Evolutionary conservation across 768 basidiomycete species (phyloP), one percentile per base, ranked within the genome.

Genomic region (Leccinum obscurum): DNA sequence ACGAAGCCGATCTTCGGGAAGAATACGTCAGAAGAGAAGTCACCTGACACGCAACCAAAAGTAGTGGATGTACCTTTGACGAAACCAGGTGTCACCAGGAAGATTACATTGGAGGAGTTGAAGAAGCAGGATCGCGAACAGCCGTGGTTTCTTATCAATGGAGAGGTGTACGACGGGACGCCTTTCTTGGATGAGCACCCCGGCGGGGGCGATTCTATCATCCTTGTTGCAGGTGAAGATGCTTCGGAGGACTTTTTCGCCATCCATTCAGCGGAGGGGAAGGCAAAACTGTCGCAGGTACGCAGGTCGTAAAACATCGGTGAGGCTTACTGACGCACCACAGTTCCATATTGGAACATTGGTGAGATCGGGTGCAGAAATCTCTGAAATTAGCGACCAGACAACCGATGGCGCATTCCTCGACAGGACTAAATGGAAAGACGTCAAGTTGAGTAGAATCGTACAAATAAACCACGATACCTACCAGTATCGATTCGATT

Each of bases 171-270:
- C 64, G 80, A 85, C 51, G 82, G 77, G 4, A 81, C 81, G 0
- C 68, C 65, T 7, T 86, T 79, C 63, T 71, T 86, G 48, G 73
- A 78, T 5, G 81, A 83, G 14, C 86, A 88, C 65, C 86, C 86
- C 0, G 85, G 85, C 7, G 85, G 86, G 1, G 73, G 76, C 0
- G 78, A 83, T 56, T 82, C 83, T 2, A 88, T 87, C 57, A 70
- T 76, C 14, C 72, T 83, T 20, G 79, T 82, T 10, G 84, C 84
- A 1, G 85, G 85, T 0, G 77, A 85, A 62, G 86, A 88, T 62
- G 81, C 82, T 3, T 82, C 84, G 1, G 86, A 87, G 14, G 85
- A 88, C 60, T 88, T 87, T 69, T 76, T 85, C 69, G 82, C 84
- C 0, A 85, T 87, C 55, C 86, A 86, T 69, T 83, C 81, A n/a